phyloP scores from a whole-genome alignment of 2,329 filamentous ascomycete species.

The Gyromitra esculenta region DNA sequence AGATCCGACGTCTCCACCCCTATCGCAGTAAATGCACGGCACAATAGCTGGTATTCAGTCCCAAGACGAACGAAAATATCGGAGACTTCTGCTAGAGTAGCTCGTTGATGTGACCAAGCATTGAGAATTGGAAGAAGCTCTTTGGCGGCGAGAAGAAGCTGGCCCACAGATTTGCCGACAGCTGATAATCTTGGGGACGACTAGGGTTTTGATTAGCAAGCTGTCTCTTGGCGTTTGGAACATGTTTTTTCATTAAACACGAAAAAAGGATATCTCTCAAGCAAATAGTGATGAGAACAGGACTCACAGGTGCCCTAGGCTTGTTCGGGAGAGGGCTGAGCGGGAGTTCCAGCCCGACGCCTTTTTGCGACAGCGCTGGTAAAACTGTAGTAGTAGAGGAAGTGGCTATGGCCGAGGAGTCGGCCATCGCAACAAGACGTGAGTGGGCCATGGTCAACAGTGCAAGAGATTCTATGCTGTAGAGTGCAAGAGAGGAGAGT shows the following conservation, averaged over 20 bases:
- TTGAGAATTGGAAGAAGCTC: constrained; percentile 96
- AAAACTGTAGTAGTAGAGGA: not conserved
- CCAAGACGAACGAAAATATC: constrained; percentile 97
- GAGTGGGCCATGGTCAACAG: constrained; percentile 23
- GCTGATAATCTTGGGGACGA: constrained; percentile 62
- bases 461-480: not conserved
- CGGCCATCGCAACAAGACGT: constrained; percentile 15
- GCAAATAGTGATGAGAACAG: not conserved
- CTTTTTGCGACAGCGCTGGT: not conserved
- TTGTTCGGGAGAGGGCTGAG: not conserved
- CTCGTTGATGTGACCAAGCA: constrained; percentile 92
- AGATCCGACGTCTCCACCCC: constrained; percentile 94
- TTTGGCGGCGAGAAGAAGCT: constrained; percentile 95
- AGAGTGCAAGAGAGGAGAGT: not conserved
- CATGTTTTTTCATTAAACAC: not conserved
- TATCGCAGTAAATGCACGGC: constrained; percentile 93
- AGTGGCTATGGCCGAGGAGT: constrained; percentile 2
- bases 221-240: not conserved
- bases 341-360: not conserved
- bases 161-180: constrained; percentile 98
- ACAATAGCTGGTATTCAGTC: constrained; percentile 99
- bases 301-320: not conserved
- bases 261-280: not conserved
- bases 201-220: not conserved
- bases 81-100: constrained; percentile 92